Evolutionary conservation across 768 basidiomycete genomes (phyloP), one percentile per base, ranked within the genome.

Genomic region (Macrolepiota fuliginosa): DNA sequence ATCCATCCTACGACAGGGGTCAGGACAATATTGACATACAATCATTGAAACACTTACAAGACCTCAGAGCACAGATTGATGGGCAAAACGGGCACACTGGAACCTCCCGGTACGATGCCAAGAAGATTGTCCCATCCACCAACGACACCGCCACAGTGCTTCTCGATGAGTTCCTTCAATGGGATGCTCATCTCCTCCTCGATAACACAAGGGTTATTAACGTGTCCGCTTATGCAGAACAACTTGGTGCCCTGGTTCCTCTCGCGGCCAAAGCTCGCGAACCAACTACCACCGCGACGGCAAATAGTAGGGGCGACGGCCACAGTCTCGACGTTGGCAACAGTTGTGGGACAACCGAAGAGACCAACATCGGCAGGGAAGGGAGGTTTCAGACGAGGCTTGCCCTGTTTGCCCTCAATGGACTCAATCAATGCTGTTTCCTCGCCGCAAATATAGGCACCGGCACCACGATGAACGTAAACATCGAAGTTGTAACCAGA

Each of bases 101-200:
- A 89, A 22, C 96, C 96, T 60, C 96, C 96, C 3, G 96, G 96
- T 64, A 98, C 86, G 68, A 97, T 96, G n/a, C 96, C 96, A 35
- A 97, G 85, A 19, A 98, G 73, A 76, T 99, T 98, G 69, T 96
- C 89, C 96, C 96, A 99, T 9, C 96, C 96, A 58, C 96, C 96
- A 37, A 80, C 77, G 45, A 99, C 87, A 69, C 96, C 96, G 22
- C 96, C 96, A 70, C 95, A 96, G 74, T 99, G 96, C 78, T 94
- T 96, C 76, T 98, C 96, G 56, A 99, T 75, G 56, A 98, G 80
- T 52, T 99, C 96, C 75, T 90, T 89, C 65, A 98, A 74, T 9
- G 96, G 94, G 53, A 98, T 98, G 65, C 91, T 92, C 96, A 98
- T 99, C 81, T 98, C 96, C 75, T 99, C 96, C 79, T 99, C 96